Percentiles rank a stretch among this genome's conserved stretches.
phyloP scores from a whole-genome alignment of 495 filamentous ascomycete species.

The Daldinia loculata region DNA sequence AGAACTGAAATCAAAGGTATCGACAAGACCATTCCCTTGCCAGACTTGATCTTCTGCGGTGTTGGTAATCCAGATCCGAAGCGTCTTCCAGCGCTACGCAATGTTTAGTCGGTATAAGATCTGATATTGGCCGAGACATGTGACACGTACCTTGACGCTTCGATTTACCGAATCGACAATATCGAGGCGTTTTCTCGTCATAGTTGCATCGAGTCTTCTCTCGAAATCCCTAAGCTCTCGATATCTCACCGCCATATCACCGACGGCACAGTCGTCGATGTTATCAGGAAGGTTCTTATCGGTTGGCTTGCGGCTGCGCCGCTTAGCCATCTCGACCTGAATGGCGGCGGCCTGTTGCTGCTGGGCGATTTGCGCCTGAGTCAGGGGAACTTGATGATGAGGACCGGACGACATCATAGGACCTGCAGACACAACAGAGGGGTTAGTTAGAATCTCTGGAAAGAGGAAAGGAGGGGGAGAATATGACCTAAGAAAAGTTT shows the following conservation, averaged over 20 bases:
- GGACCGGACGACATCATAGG: slow-evolving; percentile 66
- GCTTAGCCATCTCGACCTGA: slow-evolving; percentile 72
- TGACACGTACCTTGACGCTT: slow-evolving; percentile 68
- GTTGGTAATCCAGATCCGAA: slow-evolving; percentile 96
- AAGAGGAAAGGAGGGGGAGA: slow-evolving; percentile 2
- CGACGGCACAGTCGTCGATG: slow-evolving; percentile 78
- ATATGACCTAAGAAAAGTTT: neutral
- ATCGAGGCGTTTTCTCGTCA: slow-evolving; percentile 92
- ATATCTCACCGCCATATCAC: slow-evolving; percentile 85
- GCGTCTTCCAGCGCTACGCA: slow-evolving; percentile 73
- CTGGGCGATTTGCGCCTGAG: slow-evolving; percentile 61
- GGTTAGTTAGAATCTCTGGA: slow-evolving; percentile 33
- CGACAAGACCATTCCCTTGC: slow-evolving; percentile 73
- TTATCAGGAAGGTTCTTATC: slow-evolving; percentile 94
- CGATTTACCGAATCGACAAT: slow-evolving; percentile 84
- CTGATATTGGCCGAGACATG: neutral
- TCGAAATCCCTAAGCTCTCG: slow-evolving; percentile 84
- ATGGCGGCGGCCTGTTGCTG: slow-evolving; percentile 64
- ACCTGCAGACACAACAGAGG: slow-evolving; percentile 49
- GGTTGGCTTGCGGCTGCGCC: slow-evolving; percentile 84
- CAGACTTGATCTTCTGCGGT: slow-evolving; percentile 94
- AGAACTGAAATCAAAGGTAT: slow-evolving; percentile 77
- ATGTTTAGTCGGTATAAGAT: slow-evolving; percentile 15
- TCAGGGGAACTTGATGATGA: slow-evolving; percentile 58
- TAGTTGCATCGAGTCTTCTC: slow-evolving; percentile 88